phyloP scores from a whole-genome alignment of 495 filamentous ascomycete species.

The Penicillium macrosclerotiorum region DNA sequence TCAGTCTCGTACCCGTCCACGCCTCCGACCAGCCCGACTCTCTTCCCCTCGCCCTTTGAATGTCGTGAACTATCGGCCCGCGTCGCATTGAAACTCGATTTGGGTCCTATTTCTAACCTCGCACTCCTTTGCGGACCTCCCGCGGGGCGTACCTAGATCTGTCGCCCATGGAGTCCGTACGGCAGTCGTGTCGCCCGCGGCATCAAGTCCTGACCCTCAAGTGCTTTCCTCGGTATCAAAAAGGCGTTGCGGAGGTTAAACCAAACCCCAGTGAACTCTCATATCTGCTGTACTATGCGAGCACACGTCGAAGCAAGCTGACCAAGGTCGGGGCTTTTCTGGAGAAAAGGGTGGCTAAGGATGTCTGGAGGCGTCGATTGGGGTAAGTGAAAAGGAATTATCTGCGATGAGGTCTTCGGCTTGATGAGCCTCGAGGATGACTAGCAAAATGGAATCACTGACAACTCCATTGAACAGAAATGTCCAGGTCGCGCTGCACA shows the following conservation, averaged over 20 bases:
- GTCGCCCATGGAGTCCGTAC: conserved; percentile 54
- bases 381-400: conserved; percentile 73
- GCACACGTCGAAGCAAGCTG: conserved; percentile 87
- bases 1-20: conserved; percentile 27
- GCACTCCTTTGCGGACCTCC: conserved; percentile 7
- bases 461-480: conserved; percentile 55
- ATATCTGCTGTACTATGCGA: conserved; percentile 92
- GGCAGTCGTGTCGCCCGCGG: conserved; percentile 73
- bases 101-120: background rate
- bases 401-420: no score
- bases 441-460: background rate
- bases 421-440: no score
- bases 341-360: conserved; percentile 82
- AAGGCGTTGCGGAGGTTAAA: conserved; percentile 84
- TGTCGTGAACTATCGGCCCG: background rate
- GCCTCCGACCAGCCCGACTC: conserved; percentile 5
- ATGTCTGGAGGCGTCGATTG: conserved; percentile 77
- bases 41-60: conserved; percentile 14
- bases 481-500: conserved; percentile 89
- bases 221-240: conserved; percentile 87
- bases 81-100: background rate
- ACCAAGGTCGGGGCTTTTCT: conserved; percentile 90
- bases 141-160: conserved; percentile 4
- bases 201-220: conserved; percentile 91
- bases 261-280: conserved; percentile 92